phyloP scores from a whole-genome alignment of 2,329 filamentous ascomycete species.

The Ascocoryne sarcoides region DNA sequence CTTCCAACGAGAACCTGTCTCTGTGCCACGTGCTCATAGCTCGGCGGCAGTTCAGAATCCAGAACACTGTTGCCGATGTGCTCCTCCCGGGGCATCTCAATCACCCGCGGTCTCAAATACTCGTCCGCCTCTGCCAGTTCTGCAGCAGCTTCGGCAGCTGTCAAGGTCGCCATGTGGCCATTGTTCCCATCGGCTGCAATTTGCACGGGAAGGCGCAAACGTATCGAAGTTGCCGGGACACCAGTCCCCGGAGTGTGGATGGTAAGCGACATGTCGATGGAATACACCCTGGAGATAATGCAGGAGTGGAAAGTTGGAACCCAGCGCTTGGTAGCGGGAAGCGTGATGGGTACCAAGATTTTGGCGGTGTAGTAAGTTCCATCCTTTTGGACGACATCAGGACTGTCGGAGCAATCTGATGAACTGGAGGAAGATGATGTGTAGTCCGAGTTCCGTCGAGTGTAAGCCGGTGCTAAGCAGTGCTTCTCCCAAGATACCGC shows the following conservation, averaged over 20 bases:
- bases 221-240: constrained; percentile 29
- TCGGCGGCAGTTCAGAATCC: constrained; percentile 20
- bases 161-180: constrained; percentile 15
- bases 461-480: constrained; percentile 13
- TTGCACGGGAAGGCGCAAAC: constrained; percentile 24
- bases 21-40: constrained; percentile 10
- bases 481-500: constrained; percentile 26
- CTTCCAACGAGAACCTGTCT: neutral
- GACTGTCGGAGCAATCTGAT: constrained; percentile 18
- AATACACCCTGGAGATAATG: constrained; percentile 54
- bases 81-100: constrained; percentile 21
- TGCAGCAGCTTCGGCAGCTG: constrained; percentile 11
- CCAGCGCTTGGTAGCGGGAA: constrained; percentile 52
- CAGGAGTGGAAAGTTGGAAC: constrained; percentile 64
- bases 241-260: constrained; percentile 40
- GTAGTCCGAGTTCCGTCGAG: constrained; percentile 21
- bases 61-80: constrained; percentile 22
- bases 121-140: constrained; percentile 24
- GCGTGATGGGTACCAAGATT: constrained; percentile 53
- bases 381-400: constrained; percentile 4
- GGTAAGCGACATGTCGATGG: constrained; percentile 48
- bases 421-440: constrained; percentile 23
- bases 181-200: constrained; percentile 22
- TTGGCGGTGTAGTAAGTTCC: constrained; percentile 44
- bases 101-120: constrained; percentile 21